Conservation (phyloP, 2,329 filamentous ascomycete species). For the Fusarium sarcochroum region DNA sequence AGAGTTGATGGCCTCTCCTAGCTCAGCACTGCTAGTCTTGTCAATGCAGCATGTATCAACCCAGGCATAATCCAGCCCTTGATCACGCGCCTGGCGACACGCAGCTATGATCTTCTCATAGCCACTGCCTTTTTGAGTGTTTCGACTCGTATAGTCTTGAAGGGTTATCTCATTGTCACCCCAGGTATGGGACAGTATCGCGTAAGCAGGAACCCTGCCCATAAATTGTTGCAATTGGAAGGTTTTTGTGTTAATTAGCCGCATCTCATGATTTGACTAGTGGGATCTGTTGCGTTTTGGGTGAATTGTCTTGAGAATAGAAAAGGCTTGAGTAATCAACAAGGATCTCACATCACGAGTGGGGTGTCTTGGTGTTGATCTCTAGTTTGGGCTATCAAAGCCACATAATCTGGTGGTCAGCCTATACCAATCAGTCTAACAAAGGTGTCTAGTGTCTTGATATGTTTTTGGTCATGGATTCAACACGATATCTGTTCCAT, state of each 20-base stretch:
- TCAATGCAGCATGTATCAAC: slow-evolving; percentile 40
- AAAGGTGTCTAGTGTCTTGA: too few species aligned
- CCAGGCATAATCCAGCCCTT: slow-evolving; percentile 30
- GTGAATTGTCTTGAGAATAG: neutral
- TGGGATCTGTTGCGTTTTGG: neutral
- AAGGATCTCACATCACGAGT: too few species aligned
- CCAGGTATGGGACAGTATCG: slow-evolving; percentile 26
- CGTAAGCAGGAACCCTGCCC: slow-evolving; percentile 9
- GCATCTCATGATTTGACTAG: neutral
- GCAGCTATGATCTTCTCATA: slow-evolving; percentile 23
- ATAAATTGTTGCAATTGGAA: slow-evolving; percentile 3
- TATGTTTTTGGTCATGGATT: too few species aligned
- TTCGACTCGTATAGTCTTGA: slow-evolving; percentile 6
- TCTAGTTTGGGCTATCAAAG: too few species aligned
- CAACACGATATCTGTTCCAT: too few species aligned
- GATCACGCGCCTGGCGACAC: slow-evolving; percentile 5
- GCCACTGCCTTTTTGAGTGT: neutral
- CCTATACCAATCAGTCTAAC: too few species aligned
- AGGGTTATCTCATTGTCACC: slow-evolving; percentile 10
- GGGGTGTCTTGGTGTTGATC: too few species aligned
- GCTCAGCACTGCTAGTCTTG: slow-evolving; percentile 31
- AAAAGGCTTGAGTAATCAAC: too few species aligned
- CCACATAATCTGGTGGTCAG: too few species aligned
- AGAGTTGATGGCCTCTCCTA: slow-evolving; percentile 34
- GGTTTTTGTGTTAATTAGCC: slow-evolving; percentile 12